A percentile compares a stretch with the other conserved stretches of the same genome.
phyloP scores from a whole-genome alignment of 306 rosid genomes.

The Mimosa pudica region DNA sequence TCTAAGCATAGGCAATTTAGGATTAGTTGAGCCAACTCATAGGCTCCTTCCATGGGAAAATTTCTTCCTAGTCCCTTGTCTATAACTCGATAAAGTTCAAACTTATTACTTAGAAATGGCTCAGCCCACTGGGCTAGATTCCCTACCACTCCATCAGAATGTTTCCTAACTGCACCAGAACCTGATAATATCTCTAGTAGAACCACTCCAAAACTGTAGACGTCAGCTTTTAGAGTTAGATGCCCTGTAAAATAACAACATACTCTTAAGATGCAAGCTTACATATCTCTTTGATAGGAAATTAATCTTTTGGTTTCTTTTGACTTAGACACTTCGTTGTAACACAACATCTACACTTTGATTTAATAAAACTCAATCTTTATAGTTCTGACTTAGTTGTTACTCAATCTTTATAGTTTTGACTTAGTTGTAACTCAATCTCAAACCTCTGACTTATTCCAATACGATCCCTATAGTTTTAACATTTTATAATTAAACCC shows the following conservation, averaged over 20 bases:
- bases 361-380: too few species aligned
- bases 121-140: conserved; percentile 42
- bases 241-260: conserved; percentile 40
- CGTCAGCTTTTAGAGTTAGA: conserved; percentile 46
- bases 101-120: conserved; percentile 32
- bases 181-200: conserved; percentile 50
- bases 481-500: too few species aligned
- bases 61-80: conserved; percentile 39
- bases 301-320: too few species aligned
- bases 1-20: conserved; percentile 38
- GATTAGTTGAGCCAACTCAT: conserved; percentile 37
- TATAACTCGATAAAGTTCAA: conserved; percentile 25
- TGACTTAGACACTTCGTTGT: too few species aligned
- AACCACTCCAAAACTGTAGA: conserved; percentile 57
- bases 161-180: conserved; percentile 36
- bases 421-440: too few species aligned
- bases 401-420: too few species aligned
- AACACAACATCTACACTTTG: too few species aligned
- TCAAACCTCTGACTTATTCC: too few species aligned
- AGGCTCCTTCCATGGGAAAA: conserved; percentile 39
- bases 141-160: conserved; percentile 40
- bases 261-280: not conserved
- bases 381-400: too few species aligned
- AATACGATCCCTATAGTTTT: too few species aligned
- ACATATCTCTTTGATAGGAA: not conserved